Evolutionary conservation across 1,284 basidiomycete species (phyloP), one percentile per base, ranked within the genome.

Genomic region (Mycena sp.): DNA sequence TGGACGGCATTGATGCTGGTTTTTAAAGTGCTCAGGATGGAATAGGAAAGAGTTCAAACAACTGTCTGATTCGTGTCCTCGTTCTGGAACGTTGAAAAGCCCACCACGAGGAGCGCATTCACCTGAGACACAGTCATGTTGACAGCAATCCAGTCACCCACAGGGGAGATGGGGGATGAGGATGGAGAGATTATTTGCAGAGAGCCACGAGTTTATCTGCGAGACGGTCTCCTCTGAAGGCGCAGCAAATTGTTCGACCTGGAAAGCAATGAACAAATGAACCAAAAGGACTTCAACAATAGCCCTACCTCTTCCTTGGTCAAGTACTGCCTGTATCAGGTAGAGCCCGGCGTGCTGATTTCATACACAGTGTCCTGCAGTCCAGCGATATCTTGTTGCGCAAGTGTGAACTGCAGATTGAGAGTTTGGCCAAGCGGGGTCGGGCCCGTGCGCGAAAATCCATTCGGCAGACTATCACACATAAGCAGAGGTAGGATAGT

Each of bases 121-220:
- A 83, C 84, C 62, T 78, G 69, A 17, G 72, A 73, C 16, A 85
- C 77, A 11, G 83, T 75, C 17, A 83, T 75, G 6, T 73, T 67
- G 43, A 85, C 64, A 19, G 71, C 72, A 32, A 86, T 66, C 76
- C 79, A 83, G 65, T 83, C 80, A 29, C 80, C 80, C 7, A 74
- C 71, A 12, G 74, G 71, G 2, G 77, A 73, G 28, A 77, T 71
- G 56, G 72, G 64, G 62, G 65, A 54, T 57, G 69, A 53, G 28
- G 70, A n/a, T n/a, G n/a, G n/a, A 58, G 52, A 85, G 69, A 12
- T 76, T 80, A 51, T 83, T 75, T n/a, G 73, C 72, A 12, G 63
- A 51, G 17, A 86, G 77, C 84, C 83, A 86, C 4, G 75, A 72
- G 41, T 76, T 72, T 38, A 85, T 81, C 14, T 79, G 64, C 16